Evolutionary conservation across 2,329 filamentous ascomycete genomes (phyloP), one percentile per base, ranked within the genome.

Genomic region (Aspergillaceae sp.): DNA sequence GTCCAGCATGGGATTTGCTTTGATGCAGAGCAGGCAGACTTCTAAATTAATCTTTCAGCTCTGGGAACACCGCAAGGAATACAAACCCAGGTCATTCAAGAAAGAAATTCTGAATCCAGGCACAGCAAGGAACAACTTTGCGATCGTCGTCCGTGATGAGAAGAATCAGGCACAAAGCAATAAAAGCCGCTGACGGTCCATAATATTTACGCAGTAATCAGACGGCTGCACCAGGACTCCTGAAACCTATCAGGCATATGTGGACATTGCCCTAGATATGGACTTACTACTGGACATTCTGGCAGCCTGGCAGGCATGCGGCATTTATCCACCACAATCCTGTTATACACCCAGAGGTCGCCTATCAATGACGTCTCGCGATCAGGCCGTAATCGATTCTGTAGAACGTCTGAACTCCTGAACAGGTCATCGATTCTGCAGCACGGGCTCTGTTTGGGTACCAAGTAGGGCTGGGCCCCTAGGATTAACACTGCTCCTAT

Each of bases 11-110:
- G 90, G 91, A 1, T 97, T 90, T 63, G 66, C 65, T 8, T 67
- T 82, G 56, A 63, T 76, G 7, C 72, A 79, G 56, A 77, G 74
- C 53, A 96, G 94, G 68, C 73, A 81, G 53, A 92, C 87, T 1
- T 76, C 83, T 40, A 94, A 95, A 66, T 73, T 98, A 43, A 81
- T 87, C 26, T 97, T 95, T 65, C 90, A 89, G 52, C 74, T 97
- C n/a, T 96, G 90, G 86, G 78, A 71, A 54, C 76, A 77, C 37
- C 60, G 62, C 29, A 57, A 56, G 4, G 59, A 51, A 51, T 42
- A 56, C 53, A 42, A 61, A 7, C 48, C 52, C 33, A 59, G 56
- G 42, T 57, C 60, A 8, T 86, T 84, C 60, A 74, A 74, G 49
- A 97, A 97, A 68, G 77, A 79, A 50, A 84, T 92, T 62, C 64